A percentile compares a stretch with the other conserved stretches of the same genome.
phyloP scores from a whole-genome alignment of 495 filamentous ascomycete species.

The Letharia columbiana region DNA sequence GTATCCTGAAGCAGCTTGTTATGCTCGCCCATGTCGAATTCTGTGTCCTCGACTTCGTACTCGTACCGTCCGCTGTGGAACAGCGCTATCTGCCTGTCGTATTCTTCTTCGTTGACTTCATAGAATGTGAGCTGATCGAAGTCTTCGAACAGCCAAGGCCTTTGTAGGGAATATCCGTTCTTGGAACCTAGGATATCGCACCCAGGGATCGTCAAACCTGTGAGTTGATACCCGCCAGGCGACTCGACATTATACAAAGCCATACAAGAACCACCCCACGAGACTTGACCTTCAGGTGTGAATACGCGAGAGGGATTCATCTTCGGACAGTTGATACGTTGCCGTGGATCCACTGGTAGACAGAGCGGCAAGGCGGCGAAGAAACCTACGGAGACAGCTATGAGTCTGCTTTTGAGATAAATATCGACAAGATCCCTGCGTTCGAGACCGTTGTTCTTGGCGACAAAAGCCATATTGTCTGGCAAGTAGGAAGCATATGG shows the following conservation, averaged over 20 bases:
- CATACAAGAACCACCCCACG: conserved; percentile 48
- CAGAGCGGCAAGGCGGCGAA: conserved; percentile 46
- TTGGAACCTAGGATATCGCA: conserved; percentile 48
- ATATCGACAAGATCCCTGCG: conserved; percentile 38
- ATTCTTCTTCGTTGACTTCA: conserved; percentile 43
- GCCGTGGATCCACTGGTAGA: conserved; percentile 48
- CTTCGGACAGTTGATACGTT: conserved; percentile 47
- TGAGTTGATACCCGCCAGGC: conserved; percentile 52
- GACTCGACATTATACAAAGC: conserved; percentile 49
- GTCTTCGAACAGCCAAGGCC: conserved; percentile 50
- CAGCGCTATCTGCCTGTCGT: conserved; percentile 32
- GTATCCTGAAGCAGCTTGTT: conserved; percentile 38
- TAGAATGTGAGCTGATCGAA: conserved; percentile 52
- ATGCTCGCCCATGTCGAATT: conserved; percentile 48
- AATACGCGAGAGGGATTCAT: conserved; percentile 51
- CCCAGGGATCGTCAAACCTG: conserved; percentile 45
- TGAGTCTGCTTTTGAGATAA: conserved; percentile 39
- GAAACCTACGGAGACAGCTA: conserved; percentile 51
- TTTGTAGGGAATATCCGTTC: conserved; percentile 34
- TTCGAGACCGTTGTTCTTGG: conserved; percentile 49
- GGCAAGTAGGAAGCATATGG: conserved; percentile 51
- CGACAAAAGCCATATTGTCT: conserved; percentile 49
- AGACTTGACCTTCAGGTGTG: conserved; percentile 47
- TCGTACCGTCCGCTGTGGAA: conserved; percentile 42
- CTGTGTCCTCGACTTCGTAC: conserved; percentile 39